These are phyloP conservation scores for Daldinia eschscholtzii DNA, from an alignment of 2,329 filamentous ascomycete species.

Conservation along the genomic window DNA sequence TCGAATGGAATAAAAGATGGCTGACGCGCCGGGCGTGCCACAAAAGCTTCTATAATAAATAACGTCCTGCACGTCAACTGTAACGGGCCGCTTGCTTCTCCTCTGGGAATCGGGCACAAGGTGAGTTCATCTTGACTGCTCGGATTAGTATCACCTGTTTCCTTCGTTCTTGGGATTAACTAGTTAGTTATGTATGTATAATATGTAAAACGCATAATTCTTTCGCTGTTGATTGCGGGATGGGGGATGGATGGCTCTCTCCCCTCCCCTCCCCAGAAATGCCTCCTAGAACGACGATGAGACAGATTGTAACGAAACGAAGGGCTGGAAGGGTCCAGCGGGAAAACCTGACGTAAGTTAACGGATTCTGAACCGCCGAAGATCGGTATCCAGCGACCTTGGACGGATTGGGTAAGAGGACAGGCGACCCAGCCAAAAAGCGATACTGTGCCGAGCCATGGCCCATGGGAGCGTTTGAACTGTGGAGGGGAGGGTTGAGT, in stretches of 20 bases:
- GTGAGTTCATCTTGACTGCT: conserved; percentile 32
- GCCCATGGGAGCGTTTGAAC: conserved; percentile 1
- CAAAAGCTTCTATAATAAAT: conserved; percentile 26
- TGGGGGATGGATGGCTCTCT: conserved; percentile 25
- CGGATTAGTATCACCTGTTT: conserved; percentile 19
- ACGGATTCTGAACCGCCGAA: conserved; percentile 40
- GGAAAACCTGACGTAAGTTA: conserved; percentile 43
- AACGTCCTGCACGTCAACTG: conserved; percentile 27
- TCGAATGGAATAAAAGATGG: conserved; percentile 39
- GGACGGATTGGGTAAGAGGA: conserved; percentile 44
- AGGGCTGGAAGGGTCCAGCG: conserved; percentile 36
- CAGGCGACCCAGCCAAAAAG: conserved; percentile 37
- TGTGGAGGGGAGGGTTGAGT: conserved; percentile 7
- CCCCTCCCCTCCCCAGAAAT: conserved; percentile 1
- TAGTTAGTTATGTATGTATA: not conserved
- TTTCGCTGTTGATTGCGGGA: conserved; percentile 3
- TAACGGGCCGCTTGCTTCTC: conserved; percentile 19
- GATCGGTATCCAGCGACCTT: conserved; percentile 40
- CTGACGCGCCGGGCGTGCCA: conserved; percentile 32
- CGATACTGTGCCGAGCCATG: conserved; percentile 20
- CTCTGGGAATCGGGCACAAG: conserved; percentile 16
- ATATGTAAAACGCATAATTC: not conserved
- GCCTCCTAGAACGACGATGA: conserved; percentile 15
- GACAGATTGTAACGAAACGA: conserved; percentile 23
- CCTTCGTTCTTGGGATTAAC: not conserved